Evolutionary conservation across 31 red algal genomes (phyloP), one percentile per base, ranked within the genome.

Genomic region (Asparagopsis taxiformis): DNA sequence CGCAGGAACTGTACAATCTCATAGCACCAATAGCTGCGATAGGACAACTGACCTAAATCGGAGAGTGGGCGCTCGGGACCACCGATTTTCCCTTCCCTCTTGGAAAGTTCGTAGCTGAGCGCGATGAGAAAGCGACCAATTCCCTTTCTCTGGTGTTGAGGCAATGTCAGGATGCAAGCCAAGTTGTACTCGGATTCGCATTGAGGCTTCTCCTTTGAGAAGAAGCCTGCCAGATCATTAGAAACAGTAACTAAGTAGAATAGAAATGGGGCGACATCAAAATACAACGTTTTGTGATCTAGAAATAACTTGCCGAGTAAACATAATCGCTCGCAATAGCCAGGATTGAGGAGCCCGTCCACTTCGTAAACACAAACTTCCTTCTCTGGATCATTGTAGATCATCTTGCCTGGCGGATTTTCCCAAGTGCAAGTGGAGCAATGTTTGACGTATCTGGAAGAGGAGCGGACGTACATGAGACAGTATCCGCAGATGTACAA

Each of bases 141-240:
- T 1, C 90, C 90, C 34, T 94, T 94, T 3, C 74, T 62, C 46
- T 94, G 90, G 59, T 94, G 82, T 20, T 69, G 90, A n/a, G 90
- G 90, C 23, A 94, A 66, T 26, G 84, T 88, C n/a, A 94, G 31
- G 64, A 94, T 94, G 33, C 90, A 94, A 23, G 82, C 90, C 8
- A 94, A 49, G 44, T 94, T 94, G 49, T 65, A 94, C 6, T 80
- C 66, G 41, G 74, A 81, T 1, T 28, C 21, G 30, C 61, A 64
- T 11, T 61, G 46, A 13, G 75, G 70, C 39, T 94, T 87, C 41
- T 94, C 82, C 58, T 88, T 94, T 0, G 80, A 86, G 64, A 94
- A 94, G 73, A 87, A 94, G 28, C 68, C 82, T 3, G 75, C 90
- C 25, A 94, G 22, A 26, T 88, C 69, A 29, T 67, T 62, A 22